phyloP scores from a whole-genome alignment of 2,329 filamentous ascomycete genomes.

The Ascochyta rabiei region DNA sequence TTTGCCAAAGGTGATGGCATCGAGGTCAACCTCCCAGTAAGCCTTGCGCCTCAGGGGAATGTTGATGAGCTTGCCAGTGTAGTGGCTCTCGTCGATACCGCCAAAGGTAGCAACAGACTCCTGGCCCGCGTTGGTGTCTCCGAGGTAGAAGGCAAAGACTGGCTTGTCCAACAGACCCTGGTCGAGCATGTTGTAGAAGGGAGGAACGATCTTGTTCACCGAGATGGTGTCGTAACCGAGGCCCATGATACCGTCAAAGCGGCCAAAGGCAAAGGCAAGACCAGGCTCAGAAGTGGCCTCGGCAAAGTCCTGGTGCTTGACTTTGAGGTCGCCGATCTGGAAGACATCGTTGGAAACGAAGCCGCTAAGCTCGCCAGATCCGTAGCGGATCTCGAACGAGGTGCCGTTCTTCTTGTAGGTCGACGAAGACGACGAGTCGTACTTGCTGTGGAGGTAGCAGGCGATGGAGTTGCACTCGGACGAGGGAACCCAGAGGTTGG shows the following conservation, averaged over 20 bases:
- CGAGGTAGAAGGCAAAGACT: conserved; percentile 96
- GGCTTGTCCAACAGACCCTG: conserved; percentile 89
- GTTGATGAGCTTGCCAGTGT: conserved; percentile 84
- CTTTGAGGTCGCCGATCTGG: conserved; percentile 83
- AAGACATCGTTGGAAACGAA: conserved; percentile 91
- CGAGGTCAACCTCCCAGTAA: conserved; percentile 99
- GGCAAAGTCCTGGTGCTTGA: conserved; percentile 92
- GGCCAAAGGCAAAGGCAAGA: conserved; percentile 94
- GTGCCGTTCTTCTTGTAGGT: conserved; percentile 94
- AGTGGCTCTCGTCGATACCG: conserved; percentile 82
- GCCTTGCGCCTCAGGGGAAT: conserved; percentile 97
- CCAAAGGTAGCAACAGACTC: conserved; percentile 90
- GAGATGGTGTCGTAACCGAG: conserved; percentile 94
- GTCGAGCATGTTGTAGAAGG: conserved; percentile 95
- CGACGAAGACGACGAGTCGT: conserved; percentile 87
- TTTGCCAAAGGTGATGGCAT: conserved; percentile 87
- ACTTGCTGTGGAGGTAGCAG: conserved; percentile 96
- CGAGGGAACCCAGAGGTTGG: conserved; percentile 98
- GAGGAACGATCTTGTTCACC: conserved; percentile 93
- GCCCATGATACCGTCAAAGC: conserved; percentile 96
- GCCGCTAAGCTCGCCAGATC: conserved; percentile 90
- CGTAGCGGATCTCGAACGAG: conserved; percentile 91
- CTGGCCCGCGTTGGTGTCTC: conserved; percentile 71
- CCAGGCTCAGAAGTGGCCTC: conserved; percentile 96
- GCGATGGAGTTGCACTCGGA: conserved; percentile 90